Percentiles rank a stretch among this genome's conserved stretches.
Evolutionary conservation across 1,284 basidiomycete species (phyloP).

Genomic region (Leccinum colubrinum): DNA sequence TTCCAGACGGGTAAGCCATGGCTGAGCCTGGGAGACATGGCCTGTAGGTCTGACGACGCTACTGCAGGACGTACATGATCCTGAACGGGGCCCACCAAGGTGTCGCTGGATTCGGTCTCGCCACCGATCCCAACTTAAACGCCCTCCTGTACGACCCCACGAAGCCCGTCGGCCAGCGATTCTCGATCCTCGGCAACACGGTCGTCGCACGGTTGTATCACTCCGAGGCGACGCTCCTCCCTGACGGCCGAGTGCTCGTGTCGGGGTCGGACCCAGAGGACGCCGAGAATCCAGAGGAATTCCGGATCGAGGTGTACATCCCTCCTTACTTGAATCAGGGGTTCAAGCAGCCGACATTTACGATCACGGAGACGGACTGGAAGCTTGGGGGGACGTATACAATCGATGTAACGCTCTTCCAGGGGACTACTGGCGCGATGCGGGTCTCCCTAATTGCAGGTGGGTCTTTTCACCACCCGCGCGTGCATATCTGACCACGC

Average conservation of each 20-base stretch:
- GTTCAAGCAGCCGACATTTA: slow-evolving; percentile 55
- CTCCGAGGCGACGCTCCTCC: slow-evolving; percentile 66
- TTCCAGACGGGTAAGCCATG: slow-evolving; percentile 46
- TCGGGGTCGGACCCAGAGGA: slow-evolving; percentile 70
- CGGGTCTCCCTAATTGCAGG: slow-evolving; percentile 63
- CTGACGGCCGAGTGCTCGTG: slow-evolving; percentile 68
- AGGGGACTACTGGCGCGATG: slow-evolving; percentile 56
- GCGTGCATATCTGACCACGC: not conserved
- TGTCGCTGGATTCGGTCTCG: slow-evolving; percentile 72
- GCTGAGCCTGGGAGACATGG: not conserved
- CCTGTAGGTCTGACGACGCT: not conserved
- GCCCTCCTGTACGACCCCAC: slow-evolving; percentile 71
- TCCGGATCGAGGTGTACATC: slow-evolving; percentile 72
- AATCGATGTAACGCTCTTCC: slow-evolving; percentile 54
- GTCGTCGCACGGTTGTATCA: slow-evolving; percentile 83
- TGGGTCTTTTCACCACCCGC: slow-evolving; percentile 18
- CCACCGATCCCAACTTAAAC: slow-evolving; percentile 56
- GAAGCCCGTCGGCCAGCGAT: slow-evolving; percentile 55
- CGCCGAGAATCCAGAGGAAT: slow-evolving; percentile 43
- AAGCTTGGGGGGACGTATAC: slow-evolving; percentile 46
- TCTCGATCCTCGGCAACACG: slow-evolving; percentile 66
- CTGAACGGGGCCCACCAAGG: slow-evolving; percentile 65
- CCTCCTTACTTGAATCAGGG: slow-evolving; percentile 71
- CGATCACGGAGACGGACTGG: slow-evolving; percentile 60
- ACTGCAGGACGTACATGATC: slow-evolving; percentile 67